Base-by-base conservation (phyloP, 2,329 filamentous ascomycete species). In the Dendrostoma leiphaemia region DNA sequence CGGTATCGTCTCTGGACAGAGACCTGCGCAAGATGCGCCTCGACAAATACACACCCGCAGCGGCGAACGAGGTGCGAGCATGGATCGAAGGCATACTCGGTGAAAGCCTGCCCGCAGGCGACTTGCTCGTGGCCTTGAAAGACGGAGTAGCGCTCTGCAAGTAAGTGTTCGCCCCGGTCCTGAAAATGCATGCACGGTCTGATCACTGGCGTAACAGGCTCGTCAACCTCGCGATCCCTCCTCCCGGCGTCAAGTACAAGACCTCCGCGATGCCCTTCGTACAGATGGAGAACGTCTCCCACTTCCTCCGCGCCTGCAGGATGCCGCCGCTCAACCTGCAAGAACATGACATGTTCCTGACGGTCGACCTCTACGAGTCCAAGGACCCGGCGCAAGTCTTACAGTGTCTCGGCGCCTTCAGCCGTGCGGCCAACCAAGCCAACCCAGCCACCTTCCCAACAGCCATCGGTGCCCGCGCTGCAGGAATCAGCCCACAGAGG, bases 271-370 rank as follows among this genome's bases (percentile, higher is more conserved):
- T 97, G 93, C 94, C 94, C 0, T 99, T 99, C 69, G 93, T 97
- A 37, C 94, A 99, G 72, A 97, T 97, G 92, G 94, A 99, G 71
- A 99, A 99, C 69, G 97, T 99, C 67, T 95, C 92, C 4, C 90
- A 96, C 67, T 99, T 97, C 73, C 84, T 99, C 51, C 85, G 84
- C 65, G 91, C 91, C 57, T 96, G 92, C 76, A 90, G 96, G 71
- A 77, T 83, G 48, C 84, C 89, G 24, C 94, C 94, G 0, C 77
- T 99, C 49, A 92, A 86, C 71, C 84, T 99, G 56, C 91, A 90
- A 54, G 86, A 92, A 43, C 94, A 99, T 75, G 94, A 99, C 72
- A 86, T 92, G 62, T 99, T 99, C 74, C 84, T 97, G 58, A 99
- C 94, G 5, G 93, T 99, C 69, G 94, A 99, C 73, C 80, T 99